Evolutionary conservation across 768 basidiomycete genomes (phyloP).

Genomic region (Exidia glandulosa): DNA sequence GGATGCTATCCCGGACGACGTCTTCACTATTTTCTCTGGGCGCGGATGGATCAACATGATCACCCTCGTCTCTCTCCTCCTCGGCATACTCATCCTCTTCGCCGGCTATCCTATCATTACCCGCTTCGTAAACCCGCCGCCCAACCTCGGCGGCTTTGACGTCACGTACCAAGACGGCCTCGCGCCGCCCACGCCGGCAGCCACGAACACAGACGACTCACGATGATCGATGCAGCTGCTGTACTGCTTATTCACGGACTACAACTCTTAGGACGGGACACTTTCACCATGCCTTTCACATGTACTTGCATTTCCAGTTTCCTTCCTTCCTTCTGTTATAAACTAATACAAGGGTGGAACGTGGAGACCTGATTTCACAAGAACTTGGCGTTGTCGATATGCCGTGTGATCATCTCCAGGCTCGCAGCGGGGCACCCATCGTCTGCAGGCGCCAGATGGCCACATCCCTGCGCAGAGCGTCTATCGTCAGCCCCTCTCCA

Average conservation of each 20-base stretch:
- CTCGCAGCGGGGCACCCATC: neutral
- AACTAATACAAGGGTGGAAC: too few relatives aligned
- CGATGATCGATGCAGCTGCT: too few relatives aligned
- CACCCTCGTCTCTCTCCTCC: slow-evolving; percentile 57
- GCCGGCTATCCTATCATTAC: slow-evolving; percentile 80
- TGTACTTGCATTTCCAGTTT: too few relatives aligned
- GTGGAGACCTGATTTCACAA: too few relatives aligned
- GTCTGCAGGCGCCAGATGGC: neutral
- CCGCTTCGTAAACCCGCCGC: slow-evolving; percentile 19
- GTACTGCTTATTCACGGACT: too few relatives aligned
- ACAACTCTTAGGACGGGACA: too few relatives aligned
- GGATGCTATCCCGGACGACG: neutral
- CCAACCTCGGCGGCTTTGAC: neutral
- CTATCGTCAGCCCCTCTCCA: too few relatives aligned
- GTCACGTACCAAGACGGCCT: neutral
- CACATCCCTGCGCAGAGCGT: neutral
- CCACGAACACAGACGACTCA: neutral
- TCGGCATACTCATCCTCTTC: slow-evolving; percentile 70
- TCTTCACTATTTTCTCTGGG: slow-evolving; percentile 33
- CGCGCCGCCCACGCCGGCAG: neutral
- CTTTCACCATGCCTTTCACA: too few relatives aligned
- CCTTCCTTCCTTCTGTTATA: too few relatives aligned
- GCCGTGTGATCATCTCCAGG: neutral
- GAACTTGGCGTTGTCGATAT: neutral
- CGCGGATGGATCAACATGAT: slow-evolving; percentile 78